phyloP scores from a whole-genome alignment of 2,329 filamentous ascomycete species.

The Exophiala mesophila region DNA sequence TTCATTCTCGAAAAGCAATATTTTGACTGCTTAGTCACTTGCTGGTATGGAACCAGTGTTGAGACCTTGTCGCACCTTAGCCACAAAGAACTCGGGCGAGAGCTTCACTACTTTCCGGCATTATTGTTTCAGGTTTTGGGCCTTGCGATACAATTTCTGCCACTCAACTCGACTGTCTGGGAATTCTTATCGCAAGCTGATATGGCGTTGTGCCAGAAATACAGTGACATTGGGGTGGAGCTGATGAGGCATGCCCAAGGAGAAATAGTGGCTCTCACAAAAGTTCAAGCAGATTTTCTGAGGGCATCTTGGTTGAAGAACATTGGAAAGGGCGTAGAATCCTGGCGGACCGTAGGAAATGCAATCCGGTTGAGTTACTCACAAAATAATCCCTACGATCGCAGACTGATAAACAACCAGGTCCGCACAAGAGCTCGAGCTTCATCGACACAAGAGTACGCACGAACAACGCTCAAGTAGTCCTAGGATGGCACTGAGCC shows the following conservation, averaged over 20 bases:
- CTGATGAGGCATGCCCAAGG: not conserved
- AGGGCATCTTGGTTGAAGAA: conserved; percentile 11
- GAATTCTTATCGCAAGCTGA: not conserved
- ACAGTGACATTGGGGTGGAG: conserved; percentile 3
- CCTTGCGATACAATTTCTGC: conserved; percentile 5
- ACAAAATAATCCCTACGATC: not conserved
- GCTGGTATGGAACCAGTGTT: not conserved
- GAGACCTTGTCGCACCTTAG: conserved; percentile 1
- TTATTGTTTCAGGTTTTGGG: conserved; percentile 7
- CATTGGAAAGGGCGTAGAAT: conserved; percentile 2
- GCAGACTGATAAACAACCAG: not conserved
- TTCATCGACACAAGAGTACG: not conserved
- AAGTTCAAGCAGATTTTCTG: no score
- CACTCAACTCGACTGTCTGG: not conserved
- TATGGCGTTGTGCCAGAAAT: conserved; percentile 1
- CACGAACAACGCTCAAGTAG: not conserved
- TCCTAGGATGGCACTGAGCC: conserved; percentile 1
- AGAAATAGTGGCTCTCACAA: conserved; percentile 1
- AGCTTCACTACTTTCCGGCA: conserved; percentile 4
- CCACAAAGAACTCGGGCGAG: not conserved
- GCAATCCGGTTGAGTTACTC: conserved; percentile 2
- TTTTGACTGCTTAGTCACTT: conserved; percentile 1
- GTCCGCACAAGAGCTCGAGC: conserved; percentile 2
- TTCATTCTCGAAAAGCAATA: conserved; percentile 2
- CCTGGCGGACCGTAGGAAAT: conserved; percentile 4